phyloP scores from a whole-genome alignment of 768 basidiomycete species.

The Phylloporus sp. region DNA sequence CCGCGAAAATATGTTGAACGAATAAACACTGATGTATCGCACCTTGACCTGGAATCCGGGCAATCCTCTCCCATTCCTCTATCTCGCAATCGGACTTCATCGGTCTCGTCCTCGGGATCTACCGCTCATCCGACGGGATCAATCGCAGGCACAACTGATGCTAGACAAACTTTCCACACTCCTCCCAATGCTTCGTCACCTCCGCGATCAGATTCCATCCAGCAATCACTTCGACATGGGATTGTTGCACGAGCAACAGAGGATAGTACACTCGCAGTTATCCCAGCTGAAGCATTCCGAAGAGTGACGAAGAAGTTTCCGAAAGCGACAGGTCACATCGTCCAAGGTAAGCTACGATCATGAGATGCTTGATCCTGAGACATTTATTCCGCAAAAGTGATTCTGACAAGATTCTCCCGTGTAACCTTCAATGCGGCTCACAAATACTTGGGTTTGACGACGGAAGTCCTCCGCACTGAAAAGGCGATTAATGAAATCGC shows the following conservation, averaged over 20 bases:
- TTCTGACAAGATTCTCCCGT: conserved; percentile 91
- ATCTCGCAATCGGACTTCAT: conserved; percentile 45
- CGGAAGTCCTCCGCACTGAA: conserved; percentile 93
- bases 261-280: conserved; percentile 96
- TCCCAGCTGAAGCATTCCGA: conserved; percentile 95
- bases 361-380: conserved; percentile 5
- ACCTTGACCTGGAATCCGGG: conserved; percentile 43
- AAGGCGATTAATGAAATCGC: conserved; percentile 97
- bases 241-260: conserved; percentile 90
- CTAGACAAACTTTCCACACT: conserved; percentile 2
- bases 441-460: conserved; percentile 90
- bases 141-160: conserved; percentile 18
- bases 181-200: conserved; percentile 21
- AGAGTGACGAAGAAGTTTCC: conserved; percentile 94
- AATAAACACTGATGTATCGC: conserved; percentile 64
- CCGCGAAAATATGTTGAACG: conserved; percentile 33
- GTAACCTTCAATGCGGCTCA: conserved; percentile 98
- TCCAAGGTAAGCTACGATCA: conserved; percentile 59
- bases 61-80: conserved; percentile 25
- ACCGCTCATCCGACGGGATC: conserved; percentile 53
- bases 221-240: conserved; percentile 49
- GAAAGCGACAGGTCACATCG: conserved; percentile 94
- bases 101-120: conserved; percentile 64
- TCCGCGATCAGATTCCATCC: conserved; percentile 23
- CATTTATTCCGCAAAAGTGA: conserved; percentile 50